Evolutionary conservation across 805 yeast genomes (phyloP), one percentile per base, ranked within the genome.

Genomic region (Starmerella cellae): DNA sequence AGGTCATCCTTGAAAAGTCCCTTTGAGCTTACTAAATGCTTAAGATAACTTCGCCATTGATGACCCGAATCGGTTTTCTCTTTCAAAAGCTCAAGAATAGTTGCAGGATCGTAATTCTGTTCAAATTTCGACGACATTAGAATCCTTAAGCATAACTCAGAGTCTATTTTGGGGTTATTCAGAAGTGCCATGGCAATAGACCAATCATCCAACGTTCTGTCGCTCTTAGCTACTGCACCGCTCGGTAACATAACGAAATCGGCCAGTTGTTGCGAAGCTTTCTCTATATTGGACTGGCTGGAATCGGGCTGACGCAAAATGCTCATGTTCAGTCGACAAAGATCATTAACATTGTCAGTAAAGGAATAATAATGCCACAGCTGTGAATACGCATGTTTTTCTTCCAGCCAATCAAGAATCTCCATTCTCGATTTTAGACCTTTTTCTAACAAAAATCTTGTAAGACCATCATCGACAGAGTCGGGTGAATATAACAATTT

Each of bases 31-130:
- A 65, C 62, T 23, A 61, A 52, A 37, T 54, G 50, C 39, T 60
- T 58, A 24, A 65, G 55, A 43, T 58, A 65, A 9, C 50, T 40
- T 23, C 63, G 49, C 65, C 66, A 61, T 1, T 61, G 57, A 17
- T 48, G 54, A 2, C 63, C 65, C 26, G 61, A 48, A 6, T 55
- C 57, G n/a, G 59, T 45, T 16, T 44, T 43, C 11, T 44, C 46
- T 33, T 62, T 56, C 11, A 64, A 49, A 26, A 50, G 54, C n/a
- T 48, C 57, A 8, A 58, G 43, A 3, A 63, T 51, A 22, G 46
- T 47, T n/a, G 48, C 46, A 6, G 53, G 55, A 16, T 58, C 60
- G 38, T 57, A 58, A 18, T 42, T 37, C 10, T 45, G 43, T 28
- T 47, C 46, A 26, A 53, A 35, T 6, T 48, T 39, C 17, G 50